Evolutionary conservation across 1,139 yeast genomes (phyloP).

Genomic region (Nadsonia commutata): DNA sequence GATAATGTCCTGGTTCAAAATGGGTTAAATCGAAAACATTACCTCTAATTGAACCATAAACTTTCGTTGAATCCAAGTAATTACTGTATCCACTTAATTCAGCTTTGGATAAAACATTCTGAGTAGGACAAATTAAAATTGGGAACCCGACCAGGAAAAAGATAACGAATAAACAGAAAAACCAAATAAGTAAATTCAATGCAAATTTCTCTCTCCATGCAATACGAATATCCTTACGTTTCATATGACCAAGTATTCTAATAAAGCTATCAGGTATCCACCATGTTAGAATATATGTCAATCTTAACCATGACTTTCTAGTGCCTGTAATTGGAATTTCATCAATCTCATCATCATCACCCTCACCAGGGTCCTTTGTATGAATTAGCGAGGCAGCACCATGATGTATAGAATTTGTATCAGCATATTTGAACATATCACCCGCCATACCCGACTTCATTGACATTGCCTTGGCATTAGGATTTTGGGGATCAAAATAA

Average conservation of each 20-base stretch:
- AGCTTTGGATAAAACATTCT: conserved; percentile 22
- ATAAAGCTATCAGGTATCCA: conserved; percentile 27
- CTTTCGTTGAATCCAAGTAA: conserved; percentile 19
- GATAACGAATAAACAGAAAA: conserved; percentile 22
- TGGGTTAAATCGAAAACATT: conserved; percentile 25
- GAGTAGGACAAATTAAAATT: conserved; percentile 26
- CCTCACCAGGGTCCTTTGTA: conserved; percentile 19
- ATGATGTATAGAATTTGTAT: conserved; percentile 15
- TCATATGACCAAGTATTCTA: conserved; percentile 19
- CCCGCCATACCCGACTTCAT: conserved; percentile 20
- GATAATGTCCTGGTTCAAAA: conserved; percentile 27
- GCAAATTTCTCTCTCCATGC: conserved; percentile 32
- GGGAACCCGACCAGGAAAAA: conserved; percentile 28
- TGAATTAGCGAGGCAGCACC: conserved; percentile 15
- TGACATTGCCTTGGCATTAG: conserved; percentile 12
- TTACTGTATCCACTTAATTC: conserved; percentile 22
- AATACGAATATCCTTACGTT: conserved; percentile 24
- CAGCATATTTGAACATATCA: conserved; percentile 25
- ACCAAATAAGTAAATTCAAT: conserved; percentile 28
- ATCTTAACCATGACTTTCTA: conserved; percentile 23
- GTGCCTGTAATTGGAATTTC: conserved; percentile 16
- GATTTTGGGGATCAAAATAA: conserved; percentile 22
- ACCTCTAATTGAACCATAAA: conserved; percentile 25
- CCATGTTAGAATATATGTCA: conserved; percentile 27
- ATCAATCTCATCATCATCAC: conserved; percentile 23